A percentile compares a stretch with the other conserved stretches of the same genome.
phyloP scores from a whole-genome alignment of 352 stramenopile species.

The Ophiocytium majus region DNA sequence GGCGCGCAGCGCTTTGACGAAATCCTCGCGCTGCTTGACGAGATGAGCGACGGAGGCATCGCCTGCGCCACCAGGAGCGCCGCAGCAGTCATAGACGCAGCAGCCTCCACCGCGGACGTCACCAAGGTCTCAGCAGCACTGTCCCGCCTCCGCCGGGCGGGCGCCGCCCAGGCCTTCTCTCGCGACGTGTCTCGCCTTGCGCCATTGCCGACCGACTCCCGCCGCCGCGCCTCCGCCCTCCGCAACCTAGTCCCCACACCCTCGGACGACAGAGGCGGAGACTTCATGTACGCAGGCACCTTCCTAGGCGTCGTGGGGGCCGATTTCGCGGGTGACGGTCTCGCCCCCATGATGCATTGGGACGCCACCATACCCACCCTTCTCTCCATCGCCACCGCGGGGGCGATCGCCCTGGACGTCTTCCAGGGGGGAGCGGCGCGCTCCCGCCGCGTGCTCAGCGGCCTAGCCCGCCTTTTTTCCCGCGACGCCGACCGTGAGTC shows the following conservation, averaged over 20 bases:
- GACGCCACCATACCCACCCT: slow-evolving; percentile 51
- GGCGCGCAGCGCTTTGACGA: slow-evolving; percentile 37
- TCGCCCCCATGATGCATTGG: slow-evolving; percentile 50
- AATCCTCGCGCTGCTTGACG: slow-evolving; percentile 52
- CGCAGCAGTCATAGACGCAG: slow-evolving; percentile 52
- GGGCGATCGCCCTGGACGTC: slow-evolving; percentile 55
- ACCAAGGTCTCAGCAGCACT: slow-evolving; percentile 35
- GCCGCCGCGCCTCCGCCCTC: slow-evolving; percentile 31
- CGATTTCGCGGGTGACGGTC: slow-evolving; percentile 49
- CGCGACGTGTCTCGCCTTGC: slow-evolving; percentile 45
- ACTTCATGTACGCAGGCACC: slow-evolving; percentile 44
- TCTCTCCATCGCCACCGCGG: slow-evolving; percentile 29
- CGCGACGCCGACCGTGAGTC: slow-evolving; percentile 71
- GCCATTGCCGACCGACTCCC: slow-evolving; percentile 36
- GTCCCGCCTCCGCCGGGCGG: slow-evolving; percentile 32
- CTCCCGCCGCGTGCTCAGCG: slow-evolving; percentile 63
- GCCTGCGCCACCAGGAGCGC: slow-evolving; percentile 30
- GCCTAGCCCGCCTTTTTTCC: slow-evolving; percentile 65
- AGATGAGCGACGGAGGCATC: slow-evolving; percentile 54
- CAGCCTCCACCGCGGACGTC: slow-evolving; percentile 44
- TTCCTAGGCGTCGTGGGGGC: slow-evolving; percentile 50
- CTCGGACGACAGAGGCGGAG: slow-evolving; percentile 42
- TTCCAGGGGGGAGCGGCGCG: slow-evolving; percentile 64
- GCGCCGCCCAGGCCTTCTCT: slow-evolving; percentile 39
- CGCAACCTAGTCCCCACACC: slow-evolving; percentile 39